These are phyloP conservation scores for Paraconiothyrium sp. DNA, from an alignment of 2,329 filamentous ascomycete genomes.

Conservation along the genomic window DNA sequence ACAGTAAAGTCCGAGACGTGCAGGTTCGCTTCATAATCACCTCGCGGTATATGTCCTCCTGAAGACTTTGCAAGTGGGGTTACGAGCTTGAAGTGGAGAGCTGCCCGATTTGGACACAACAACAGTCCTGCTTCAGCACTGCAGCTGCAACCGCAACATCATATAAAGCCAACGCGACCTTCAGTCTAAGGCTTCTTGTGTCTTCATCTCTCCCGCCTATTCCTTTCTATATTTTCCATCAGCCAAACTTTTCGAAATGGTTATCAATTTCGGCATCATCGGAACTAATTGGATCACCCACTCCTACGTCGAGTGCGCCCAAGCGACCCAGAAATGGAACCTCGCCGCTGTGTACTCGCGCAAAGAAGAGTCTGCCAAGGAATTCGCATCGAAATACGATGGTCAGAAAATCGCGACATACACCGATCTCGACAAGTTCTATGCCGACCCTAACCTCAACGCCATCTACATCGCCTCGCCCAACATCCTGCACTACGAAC, in stretches of 20 bases:
- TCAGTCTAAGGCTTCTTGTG: background rate
- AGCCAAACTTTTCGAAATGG: slow-evolving; percentile 21
- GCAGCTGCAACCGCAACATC: background rate
- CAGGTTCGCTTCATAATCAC: slow-evolving; percentile 4
- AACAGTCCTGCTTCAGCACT: slow-evolving; percentile 9
- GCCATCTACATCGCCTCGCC: slow-evolving; percentile 61
- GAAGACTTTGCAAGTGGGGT: slow-evolving; percentile 13
- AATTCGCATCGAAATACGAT: slow-evolving; percentile 55
- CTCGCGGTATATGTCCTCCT: background rate
- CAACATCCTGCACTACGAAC: slow-evolving; percentile 58
- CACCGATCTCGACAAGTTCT: slow-evolving; percentile 53
- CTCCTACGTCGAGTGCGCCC: slow-evolving; percentile 56
- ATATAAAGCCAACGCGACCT: slow-evolving; percentile 1
- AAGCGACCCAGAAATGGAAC: slow-evolving; percentile 55
- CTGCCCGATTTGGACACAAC: slow-evolving; percentile 9
- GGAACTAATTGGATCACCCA: slow-evolving; percentile 62
- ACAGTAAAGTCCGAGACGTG: background rate
- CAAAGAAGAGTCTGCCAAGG: slow-evolving; percentile 52
- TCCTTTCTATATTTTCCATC: background rate
- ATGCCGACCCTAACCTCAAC: slow-evolving; percentile 49
- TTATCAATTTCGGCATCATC: slow-evolving; percentile 57
- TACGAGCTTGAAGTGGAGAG: background rate
- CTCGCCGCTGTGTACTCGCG: slow-evolving; percentile 60
- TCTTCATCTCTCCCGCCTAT: background rate
- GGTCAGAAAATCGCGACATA: slow-evolving; percentile 44